Base-by-base conservation (phyloP, 2,329 filamentous ascomycete species). In the Chaetomiaceae sp. region DNA sequence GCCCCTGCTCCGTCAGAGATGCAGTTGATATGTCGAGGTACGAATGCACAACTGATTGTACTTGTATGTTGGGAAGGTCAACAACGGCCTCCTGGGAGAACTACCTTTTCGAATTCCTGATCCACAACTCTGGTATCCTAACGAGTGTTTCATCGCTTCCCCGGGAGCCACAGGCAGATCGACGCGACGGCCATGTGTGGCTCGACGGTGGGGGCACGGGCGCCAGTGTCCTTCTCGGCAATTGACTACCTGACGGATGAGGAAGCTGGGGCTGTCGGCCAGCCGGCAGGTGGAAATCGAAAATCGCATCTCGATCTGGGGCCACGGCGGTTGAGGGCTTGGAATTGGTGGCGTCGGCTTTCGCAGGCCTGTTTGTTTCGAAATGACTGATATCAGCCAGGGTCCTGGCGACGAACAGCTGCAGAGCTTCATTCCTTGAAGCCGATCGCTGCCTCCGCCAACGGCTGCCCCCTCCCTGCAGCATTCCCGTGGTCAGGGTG, bases 231-330 rank as follows among this genome's bases (percentile, higher is more conserved):
- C 32, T 27, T 38, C 33, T 51, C 55, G 55, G 56, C 56, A 58
- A 58, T 58, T 55, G 53, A 41, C 12, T 32, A 38, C 38, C 26
- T 46, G n/a, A 49, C 54, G 51, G 49, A 43, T 45, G 37, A 26
- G 46, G 48, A 38, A 49, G 51, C 42, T 48, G 47, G 52, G 42
- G 39, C 38, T 30, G 35, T 36, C 30, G 30, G 26, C 29, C 30
- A 35, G 24, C 35, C 38, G 39, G 19, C 39, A 39, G 40, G 30
- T 36, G 40, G 27, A 43, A 48, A 48, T 48, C 45, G 35, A n/a
- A 12, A n/a, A 20, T 37, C 29, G 44, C 40, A 47, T 47, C 47
- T 41, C 45, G 38, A 51, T 55, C 48, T 47, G 45, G 30, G n/a
- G 17, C 42, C 36, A 10, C 37, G 20, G 32, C 15, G 40, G 40